Conservation (phyloP, 2,329 filamentous ascomycete species). For the Zopfia rhizophila region DNA sequence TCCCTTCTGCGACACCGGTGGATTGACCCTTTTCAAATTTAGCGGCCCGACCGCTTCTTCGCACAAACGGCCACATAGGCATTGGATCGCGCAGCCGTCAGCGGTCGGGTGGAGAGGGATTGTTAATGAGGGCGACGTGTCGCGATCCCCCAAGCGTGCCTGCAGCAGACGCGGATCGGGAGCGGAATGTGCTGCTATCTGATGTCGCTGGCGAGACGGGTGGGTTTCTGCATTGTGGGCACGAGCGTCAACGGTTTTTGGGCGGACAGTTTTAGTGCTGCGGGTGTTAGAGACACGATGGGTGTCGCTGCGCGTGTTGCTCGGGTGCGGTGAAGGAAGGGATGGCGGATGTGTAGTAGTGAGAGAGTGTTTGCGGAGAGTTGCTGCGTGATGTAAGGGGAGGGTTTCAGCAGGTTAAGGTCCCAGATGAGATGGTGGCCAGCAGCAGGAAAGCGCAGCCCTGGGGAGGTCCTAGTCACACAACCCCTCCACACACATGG, state of each 20-base stretch:
- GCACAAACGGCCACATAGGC: conserved; percentile 86
- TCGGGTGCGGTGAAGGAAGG: background rate
- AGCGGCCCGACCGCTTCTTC: conserved; percentile 74
- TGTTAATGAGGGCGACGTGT: conserved; percentile 6
- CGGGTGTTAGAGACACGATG: conserved; percentile 1
- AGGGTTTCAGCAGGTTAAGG: no score
- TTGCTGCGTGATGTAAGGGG: conserved; percentile 3
- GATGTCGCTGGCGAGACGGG: conserved; percentile 8
- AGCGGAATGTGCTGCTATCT: conserved; percentile 17
- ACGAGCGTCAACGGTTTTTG: conserved; percentile 3
- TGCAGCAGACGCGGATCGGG: conserved; percentile 18
- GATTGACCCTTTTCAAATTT: conserved; percentile 53
- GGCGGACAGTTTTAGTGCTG: background rate
- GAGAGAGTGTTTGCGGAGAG: background rate
- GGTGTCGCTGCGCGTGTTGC: background rate
- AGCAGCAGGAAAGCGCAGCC: no score
- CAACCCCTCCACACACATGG: no score
- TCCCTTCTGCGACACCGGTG: conserved; percentile 64
- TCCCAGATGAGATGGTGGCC: no score
- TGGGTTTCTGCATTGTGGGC: conserved; percentile 21
- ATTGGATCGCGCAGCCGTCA: conserved; percentile 56
- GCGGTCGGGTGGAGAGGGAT: conserved; percentile 3
- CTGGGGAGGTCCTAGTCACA: no score
- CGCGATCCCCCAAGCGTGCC: conserved; percentile 6
- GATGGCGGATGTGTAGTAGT: background rate